Evolutionary conservation across 2,329 filamentous ascomycete genomes (phyloP).

Genomic region (Penicillium frequentans): DNA sequence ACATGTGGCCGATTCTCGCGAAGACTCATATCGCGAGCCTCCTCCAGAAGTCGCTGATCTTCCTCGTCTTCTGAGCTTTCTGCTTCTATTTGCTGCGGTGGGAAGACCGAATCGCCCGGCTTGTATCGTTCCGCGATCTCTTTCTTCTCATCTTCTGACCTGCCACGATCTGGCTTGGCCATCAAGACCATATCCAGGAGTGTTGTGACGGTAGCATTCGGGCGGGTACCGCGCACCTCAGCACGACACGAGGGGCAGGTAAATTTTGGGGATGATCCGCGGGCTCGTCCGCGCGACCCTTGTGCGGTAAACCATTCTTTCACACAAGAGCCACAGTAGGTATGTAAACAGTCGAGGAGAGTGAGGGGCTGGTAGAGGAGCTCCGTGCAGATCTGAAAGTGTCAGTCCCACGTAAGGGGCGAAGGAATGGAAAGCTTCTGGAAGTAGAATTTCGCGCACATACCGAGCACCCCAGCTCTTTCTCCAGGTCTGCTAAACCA

Average conservation of each 20-base stretch:
- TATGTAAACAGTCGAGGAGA: slow-evolving; percentile 89
- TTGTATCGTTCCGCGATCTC: slow-evolving; percentile 76
- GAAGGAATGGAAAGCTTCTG: slow-evolving; percentile 14
- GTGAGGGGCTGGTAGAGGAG: slow-evolving; percentile 88
- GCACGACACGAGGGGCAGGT: slow-evolving; percentile 94
- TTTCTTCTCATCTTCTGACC: slow-evolving; percentile 69
- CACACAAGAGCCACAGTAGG: slow-evolving; percentile 91
- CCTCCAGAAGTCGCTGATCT: slow-evolving; percentile 68
- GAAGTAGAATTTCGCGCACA: slow-evolving; percentile 39
- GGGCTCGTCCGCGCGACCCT: slow-evolving; percentile 55
- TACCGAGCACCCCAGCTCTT: slow-evolving; percentile 93
- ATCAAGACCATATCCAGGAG: slow-evolving; percentile 84
- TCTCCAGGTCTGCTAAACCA: slow-evolving; percentile 71
- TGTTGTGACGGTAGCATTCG: slow-evolving; percentile 87
- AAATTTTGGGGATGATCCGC: slow-evolving; percentile 57
- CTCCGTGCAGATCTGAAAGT: slow-evolving; percentile 85
- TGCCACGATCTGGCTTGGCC: slow-evolving; percentile 74
- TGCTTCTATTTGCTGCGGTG: slow-evolving; percentile 50
- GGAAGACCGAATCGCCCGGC: slow-evolving; percentile 78
- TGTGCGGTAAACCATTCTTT: slow-evolving; percentile 96
- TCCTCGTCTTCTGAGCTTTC: slow-evolving; percentile 50
- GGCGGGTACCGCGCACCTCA: slow-evolving; percentile 78
- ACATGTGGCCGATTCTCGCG: slow-evolving; percentile 40
- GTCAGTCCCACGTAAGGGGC: slow-evolving; percentile 14
- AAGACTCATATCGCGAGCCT: slow-evolving; percentile 72